These are phyloP conservation scores for Arthrobotrys entomopaga DNA, from an alignment of 2,329 filamentous ascomycete species.

Conservation along the genomic window DNA sequence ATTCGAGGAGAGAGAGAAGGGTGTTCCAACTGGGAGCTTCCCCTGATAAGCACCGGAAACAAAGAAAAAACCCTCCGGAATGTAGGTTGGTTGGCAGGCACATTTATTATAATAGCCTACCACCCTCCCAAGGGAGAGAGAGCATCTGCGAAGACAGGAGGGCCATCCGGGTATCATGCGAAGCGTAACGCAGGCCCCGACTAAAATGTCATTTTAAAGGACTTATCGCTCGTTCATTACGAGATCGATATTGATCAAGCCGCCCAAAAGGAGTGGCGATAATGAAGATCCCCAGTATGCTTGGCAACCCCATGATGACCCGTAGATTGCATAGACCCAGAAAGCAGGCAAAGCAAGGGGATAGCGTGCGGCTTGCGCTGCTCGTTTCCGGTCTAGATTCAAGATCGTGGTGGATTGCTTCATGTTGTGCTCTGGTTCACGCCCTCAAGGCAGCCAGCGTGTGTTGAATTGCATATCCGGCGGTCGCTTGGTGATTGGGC, in stretches of 20 bases:
- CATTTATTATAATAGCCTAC: conserved; percentile 16
- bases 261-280: background rate
- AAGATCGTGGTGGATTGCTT: background rate
- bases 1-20: background rate
- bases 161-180: background rate
- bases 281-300: conserved; percentile 1
- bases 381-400: background rate
- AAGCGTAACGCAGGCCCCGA: background rate
- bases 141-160: background rate
- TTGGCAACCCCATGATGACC: conserved; percentile 1
- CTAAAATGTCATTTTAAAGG: background rate
- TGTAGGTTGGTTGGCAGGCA: conserved; percentile 40
- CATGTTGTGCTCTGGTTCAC: background rate
- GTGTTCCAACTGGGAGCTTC: conserved; percentile 17
- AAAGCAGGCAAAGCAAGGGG: conserved; percentile 2
- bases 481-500: conserved; percentile 3
- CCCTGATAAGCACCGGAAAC: conserved; percentile 34
- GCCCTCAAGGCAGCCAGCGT: too few species aligned
- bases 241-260: background rate
- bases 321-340: background rate
- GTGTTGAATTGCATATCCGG: background rate
- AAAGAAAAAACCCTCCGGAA: conserved; percentile 24
- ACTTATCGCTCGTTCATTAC: background rate
- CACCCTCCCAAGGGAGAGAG: background rate
- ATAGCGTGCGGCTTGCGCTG: background rate